phyloP scores from a whole-genome alignment of 352 stramenopile species.

The Globisporangium megalacanthum region DNA sequence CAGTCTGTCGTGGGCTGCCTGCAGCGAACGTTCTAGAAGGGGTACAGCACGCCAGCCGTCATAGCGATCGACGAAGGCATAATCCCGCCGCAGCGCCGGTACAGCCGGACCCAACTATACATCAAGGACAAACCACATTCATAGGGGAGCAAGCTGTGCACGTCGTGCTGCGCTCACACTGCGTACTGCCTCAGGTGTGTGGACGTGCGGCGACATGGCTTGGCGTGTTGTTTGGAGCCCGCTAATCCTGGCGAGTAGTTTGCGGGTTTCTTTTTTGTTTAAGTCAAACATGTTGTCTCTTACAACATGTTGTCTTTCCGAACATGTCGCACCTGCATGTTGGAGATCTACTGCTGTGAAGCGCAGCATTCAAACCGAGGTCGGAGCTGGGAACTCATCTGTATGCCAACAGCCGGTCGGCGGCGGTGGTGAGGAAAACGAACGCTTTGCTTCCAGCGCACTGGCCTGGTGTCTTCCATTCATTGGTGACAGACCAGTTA shows the following conservation, averaged over 20 bases:
- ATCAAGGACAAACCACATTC: background rate
- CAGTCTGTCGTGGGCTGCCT: conserved; percentile 1
- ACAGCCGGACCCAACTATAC: background rate
- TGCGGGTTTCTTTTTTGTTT: background rate
- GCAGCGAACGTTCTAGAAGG: background rate
- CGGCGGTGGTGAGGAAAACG: background rate
- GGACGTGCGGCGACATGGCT: background rate
- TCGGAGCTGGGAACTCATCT: too few species aligned
- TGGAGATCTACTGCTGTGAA: background rate
- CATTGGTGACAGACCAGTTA: background rate
- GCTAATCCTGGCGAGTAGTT: background rate
- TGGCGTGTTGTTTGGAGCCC: background rate
- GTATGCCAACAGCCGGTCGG: too few species aligned
- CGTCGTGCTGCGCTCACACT: background rate
- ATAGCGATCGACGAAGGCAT: background rate
- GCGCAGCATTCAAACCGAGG: background rate
- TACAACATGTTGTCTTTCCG: background rate
- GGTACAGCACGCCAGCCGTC: background rate
- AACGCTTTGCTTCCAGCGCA: background rate
- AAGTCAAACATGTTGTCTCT: background rate
- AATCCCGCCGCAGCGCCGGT: background rate
- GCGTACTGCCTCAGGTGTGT: background rate
- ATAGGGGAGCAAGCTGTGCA: background rate
- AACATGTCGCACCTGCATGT: background rate
- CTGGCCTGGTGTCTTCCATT: background rate